These are phyloP conservation scores for Beta vulgaris DNA, from an alignment of 148 eudicot genomes.

Conservation along the genomic window DNA sequence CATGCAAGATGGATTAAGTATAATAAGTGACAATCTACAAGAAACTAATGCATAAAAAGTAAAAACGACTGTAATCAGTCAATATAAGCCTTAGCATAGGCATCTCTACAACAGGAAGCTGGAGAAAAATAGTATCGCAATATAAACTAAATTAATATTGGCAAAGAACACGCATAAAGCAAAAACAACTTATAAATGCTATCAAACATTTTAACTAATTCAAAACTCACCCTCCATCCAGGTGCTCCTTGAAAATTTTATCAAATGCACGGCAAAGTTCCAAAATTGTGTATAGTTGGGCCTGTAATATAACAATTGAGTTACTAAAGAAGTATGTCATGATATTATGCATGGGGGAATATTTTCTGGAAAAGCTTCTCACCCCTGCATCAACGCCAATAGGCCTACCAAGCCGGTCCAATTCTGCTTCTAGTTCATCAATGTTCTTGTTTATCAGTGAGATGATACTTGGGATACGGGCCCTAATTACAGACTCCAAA, in stretches of 20 bases:
- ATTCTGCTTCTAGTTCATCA: constrained; percentile 89
- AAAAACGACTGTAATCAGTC: background rate
- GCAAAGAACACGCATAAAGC: background rate
- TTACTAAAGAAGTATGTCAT: constrained; percentile 14
- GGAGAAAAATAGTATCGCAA: background rate
- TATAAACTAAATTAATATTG: background rate
- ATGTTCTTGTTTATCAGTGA: constrained; percentile 77
- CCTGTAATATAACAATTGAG: constrained; percentile 38
- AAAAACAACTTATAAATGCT: background rate
- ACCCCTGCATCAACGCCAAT: constrained; percentile 94
- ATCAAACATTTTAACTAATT: background rate
- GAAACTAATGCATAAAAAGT: background rate
- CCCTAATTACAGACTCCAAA: constrained; percentile 76
- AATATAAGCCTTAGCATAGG: background rate
- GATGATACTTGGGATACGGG: constrained; percentile 79
- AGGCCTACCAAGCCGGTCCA: constrained; percentile 92
- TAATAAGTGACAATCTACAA: too few relatives aligned
- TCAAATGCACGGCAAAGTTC: constrained; percentile 85
- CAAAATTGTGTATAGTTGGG: constrained; percentile 68
- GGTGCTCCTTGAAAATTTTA: constrained; percentile 71
- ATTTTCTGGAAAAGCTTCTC: constrained; percentile 26
- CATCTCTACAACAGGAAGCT: background rate
- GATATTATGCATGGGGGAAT: background rate
- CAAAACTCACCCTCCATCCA: constrained; percentile 63
- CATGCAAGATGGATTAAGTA: too few relatives aligned